These are phyloP conservation scores for Gillenia trifoliata DNA, from an alignment of 306 rosid species.

Conservation along the genomic window DNA sequence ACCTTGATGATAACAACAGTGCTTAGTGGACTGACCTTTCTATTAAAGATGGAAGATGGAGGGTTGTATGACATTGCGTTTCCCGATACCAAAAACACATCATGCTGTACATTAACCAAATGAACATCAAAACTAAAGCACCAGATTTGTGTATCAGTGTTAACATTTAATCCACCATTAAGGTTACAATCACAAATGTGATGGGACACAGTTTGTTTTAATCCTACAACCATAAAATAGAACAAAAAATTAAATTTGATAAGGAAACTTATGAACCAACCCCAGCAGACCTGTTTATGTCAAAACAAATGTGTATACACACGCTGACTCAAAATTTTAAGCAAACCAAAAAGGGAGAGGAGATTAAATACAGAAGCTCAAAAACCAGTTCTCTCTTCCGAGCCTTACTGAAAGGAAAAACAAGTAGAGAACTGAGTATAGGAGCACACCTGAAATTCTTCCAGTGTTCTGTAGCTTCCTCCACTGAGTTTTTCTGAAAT, in stretches of 20 bases:
- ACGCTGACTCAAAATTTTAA: neutral
- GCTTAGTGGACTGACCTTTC: slow-evolving; percentile 9
- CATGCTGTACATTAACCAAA: slow-evolving; percentile 18
- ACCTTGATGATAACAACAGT: neutral
- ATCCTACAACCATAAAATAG: neutral
- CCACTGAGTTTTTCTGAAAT: slow-evolving; percentile 14
- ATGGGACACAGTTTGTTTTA: neutral
- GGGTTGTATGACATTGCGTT: slow-evolving; percentile 22
- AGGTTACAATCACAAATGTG: neutral
- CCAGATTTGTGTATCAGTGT: neutral
- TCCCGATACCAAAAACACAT: slow-evolving; percentile 16
- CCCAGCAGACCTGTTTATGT: neutral
- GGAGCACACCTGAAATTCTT: slow-evolving; percentile 26
- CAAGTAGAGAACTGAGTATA: neutral
- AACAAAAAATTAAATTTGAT: neutral
- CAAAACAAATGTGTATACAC: neutral
- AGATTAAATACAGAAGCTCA: neutral
- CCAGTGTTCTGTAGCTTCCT: slow-evolving; percentile 19
- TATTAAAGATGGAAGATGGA: slow-evolving; percentile 1
- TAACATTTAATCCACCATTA: neutral
- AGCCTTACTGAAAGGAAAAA: slow-evolving; percentile 1
- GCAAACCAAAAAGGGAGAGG: neutral
- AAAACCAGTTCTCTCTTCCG: neutral
- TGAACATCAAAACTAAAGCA: neutral
- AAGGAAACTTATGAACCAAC: neutral